Percentiles rank a stretch among this genome's conserved stretches.
These are phyloP conservation scores for Nymphaea thermarum DNA, from an alignment of 164 flowering plant species.

Conservation along the genomic window DNA sequence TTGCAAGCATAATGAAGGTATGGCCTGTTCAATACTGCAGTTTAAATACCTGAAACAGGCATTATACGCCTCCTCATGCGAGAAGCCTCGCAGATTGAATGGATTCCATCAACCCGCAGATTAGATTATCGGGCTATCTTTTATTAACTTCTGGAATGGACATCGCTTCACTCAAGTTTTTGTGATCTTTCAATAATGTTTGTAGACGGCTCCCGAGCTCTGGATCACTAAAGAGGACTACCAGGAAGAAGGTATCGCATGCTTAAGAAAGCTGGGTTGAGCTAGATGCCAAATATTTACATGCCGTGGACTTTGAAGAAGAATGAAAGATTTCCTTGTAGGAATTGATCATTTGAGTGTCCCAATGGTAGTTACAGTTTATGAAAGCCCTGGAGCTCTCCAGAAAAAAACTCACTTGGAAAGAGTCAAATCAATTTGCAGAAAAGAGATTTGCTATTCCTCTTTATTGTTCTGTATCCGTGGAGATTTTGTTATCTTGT, in stretches of 20 bases:
- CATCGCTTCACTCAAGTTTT: too few species aligned
- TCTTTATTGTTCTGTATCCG: too few species aligned
- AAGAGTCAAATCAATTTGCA: too few species aligned
- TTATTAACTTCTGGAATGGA: too few species aligned
- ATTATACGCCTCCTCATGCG: too few species aligned
- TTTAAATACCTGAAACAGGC: not conserved
- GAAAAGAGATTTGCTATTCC: too few species aligned
- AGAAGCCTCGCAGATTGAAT: too few species aligned
- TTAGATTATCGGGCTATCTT: too few species aligned
- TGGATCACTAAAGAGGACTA: constrained; percentile 93
- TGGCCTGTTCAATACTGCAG: not conserved
- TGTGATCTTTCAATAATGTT: too few species aligned
- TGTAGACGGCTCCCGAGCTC: constrained; percentile 97
- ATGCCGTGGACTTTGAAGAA: not conserved
- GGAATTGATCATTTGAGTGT: not conserved
- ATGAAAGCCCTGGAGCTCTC: not conserved
- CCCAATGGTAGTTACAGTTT: not conserved
- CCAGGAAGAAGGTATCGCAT: constrained; percentile 75
- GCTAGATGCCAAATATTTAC: not conserved
- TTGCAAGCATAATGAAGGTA: constrained; percentile 97
- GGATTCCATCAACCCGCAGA: too few species aligned
- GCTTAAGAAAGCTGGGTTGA: constrained; percentile 73
- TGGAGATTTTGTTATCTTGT: too few species aligned
- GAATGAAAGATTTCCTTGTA: not conserved
- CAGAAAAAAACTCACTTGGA: too few species aligned